phyloP scores from a whole-genome alignment of 768 basidiomycete species.

The Pulveroboletus sp. region DNA sequence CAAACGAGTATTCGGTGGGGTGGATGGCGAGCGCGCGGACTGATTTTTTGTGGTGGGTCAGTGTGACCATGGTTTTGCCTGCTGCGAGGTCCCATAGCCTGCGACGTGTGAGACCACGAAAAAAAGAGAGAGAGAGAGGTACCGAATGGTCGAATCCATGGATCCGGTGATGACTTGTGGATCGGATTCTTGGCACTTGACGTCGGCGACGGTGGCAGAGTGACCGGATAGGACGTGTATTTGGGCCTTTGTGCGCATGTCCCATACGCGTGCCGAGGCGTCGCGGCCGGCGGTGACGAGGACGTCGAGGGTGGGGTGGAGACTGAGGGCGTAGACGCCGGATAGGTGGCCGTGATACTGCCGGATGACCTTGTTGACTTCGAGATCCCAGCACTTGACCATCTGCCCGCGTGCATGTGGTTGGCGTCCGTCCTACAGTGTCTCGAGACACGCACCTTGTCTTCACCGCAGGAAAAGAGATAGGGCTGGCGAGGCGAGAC shows the following conservation, averaged over 20 bases:
- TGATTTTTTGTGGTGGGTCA: conserved; percentile 99
- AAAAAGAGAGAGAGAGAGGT: conserved; percentile 17
- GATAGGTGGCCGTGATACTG: conserved; percentile 99
- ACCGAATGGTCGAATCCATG: conserved; percentile 97
- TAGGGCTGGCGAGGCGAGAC: conserved; percentile 94
- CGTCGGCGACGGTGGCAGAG: conserved; percentile 92
- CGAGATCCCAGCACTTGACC: conserved; percentile 99
- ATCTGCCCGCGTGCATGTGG: conserved; percentile 62
- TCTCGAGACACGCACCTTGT: conserved; percentile 66
- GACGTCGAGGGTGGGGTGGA: conserved; percentile 95
- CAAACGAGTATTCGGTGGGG: conserved; percentile 96
- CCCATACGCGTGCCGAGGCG: conserved; percentile 97
- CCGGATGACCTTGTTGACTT: conserved; percentile 97
- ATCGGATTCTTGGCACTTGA: conserved; percentile 95
- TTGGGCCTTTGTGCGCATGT: conserved; percentile 97
- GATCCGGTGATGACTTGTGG: conserved; percentile 98
- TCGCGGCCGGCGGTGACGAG: conserved; percentile 95
- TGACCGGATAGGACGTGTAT: conserved; percentile 93
- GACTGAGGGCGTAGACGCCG: conserved; percentile 89
- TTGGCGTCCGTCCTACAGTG: no score
- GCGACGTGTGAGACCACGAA: background rate
- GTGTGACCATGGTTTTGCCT: conserved; percentile 92
- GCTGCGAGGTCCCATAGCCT: conserved; percentile 98
- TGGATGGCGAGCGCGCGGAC: conserved; percentile 93
- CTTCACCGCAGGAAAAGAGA: conserved; percentile 95